These are phyloP conservation scores for Coemansia sp. DNA, from an alignment of 192 early-diverging fungal genomes.

Conservation along the genomic window DNA sequence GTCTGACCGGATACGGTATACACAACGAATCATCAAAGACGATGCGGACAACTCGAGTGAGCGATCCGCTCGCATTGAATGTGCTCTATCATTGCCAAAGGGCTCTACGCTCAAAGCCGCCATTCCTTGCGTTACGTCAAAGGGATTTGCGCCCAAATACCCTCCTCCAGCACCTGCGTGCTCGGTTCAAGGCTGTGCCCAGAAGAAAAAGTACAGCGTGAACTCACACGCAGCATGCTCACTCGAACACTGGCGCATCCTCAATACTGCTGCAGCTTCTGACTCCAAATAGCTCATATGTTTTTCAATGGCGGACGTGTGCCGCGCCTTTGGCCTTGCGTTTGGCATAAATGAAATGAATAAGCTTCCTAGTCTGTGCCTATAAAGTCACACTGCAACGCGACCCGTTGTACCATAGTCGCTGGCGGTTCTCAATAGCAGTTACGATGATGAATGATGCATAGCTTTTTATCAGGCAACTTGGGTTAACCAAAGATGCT, in stretches of 20 bases:
- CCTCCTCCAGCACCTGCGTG: conserved; percentile 54
- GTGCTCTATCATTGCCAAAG: conserved; percentile 18
- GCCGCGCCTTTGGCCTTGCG: too few relatives aligned
- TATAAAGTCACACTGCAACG: not conserved
- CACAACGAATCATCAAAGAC: conserved; percentile 18
- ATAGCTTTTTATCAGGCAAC: too few relatives aligned
- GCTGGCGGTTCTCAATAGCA: not conserved
- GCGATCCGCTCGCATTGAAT: conserved; percentile 14
- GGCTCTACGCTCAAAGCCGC: conserved; percentile 19
- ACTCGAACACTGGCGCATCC: conserved; percentile 57
- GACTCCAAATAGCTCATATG: not conserved
- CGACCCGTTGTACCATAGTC: conserved; percentile 5
- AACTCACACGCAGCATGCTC: conserved; percentile 59
- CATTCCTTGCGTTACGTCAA: conserved; percentile 19
- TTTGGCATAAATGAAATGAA: too few relatives aligned
- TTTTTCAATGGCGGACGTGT: too few relatives aligned
- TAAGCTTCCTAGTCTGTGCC: too few relatives aligned
- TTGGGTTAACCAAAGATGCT: not conserved
- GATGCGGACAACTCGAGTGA: not conserved
- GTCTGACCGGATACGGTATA: conserved; percentile 20
- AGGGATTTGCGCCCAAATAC: conserved; percentile 34
- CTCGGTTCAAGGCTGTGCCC: conserved; percentile 49
- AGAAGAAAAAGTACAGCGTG: conserved; percentile 60
- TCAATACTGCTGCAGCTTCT: conserved; percentile 11
- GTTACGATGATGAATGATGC: too few relatives aligned